Evolutionary conservation across 1,284 basidiomycete species (phyloP).

Genomic region (Schizophyllum amplum): DNA sequence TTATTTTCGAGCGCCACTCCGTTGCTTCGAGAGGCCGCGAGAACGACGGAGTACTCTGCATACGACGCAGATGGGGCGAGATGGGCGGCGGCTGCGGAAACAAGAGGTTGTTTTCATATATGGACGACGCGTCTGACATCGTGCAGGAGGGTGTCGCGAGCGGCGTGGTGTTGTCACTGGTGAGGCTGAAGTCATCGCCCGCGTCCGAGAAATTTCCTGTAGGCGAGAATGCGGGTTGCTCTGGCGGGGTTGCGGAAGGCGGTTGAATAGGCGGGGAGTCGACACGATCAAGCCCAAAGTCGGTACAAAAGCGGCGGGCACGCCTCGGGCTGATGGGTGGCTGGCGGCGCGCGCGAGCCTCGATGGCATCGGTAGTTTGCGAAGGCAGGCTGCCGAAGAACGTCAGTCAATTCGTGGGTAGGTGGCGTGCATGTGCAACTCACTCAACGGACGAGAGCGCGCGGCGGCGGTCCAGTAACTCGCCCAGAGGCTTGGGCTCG

Average conservation of each 20-base stretch:
- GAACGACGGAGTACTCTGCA: conserved; percentile 30
- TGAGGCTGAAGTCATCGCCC: background rate
- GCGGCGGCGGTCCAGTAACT: background rate
- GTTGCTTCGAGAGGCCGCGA: background rate
- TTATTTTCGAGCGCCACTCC: background rate
- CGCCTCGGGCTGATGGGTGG: conserved; percentile 23
- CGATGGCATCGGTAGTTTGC: conserved; percentile 1
- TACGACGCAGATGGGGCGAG: conserved; percentile 28
- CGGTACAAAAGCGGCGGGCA: conserved; percentile 25
- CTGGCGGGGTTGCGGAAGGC: conserved; percentile 7
- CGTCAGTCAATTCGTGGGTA: conserved; percentile 6
- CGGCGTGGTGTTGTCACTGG: conserved; percentile 19
- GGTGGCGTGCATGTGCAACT: conserved; percentile 6
- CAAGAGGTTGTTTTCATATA: conserved; percentile 25
- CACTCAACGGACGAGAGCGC: background rate
- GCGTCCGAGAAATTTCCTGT: background rate
- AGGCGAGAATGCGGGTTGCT: conserved; percentile 8
- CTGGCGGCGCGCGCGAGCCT: conserved; percentile 9
- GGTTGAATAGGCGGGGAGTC: conserved; percentile 1
- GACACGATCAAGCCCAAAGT: conserved; percentile 23
- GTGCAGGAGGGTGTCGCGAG: conserved; percentile 24
- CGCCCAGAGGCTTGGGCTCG: background rate
- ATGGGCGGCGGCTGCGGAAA: conserved; percentile 35
- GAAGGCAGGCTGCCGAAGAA: conserved; percentile 5
- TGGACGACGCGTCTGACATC: conserved; percentile 24